phyloP scores from a whole-genome alignment of 2,329 filamentous ascomycete species.

The Alternaria alternata region DNA sequence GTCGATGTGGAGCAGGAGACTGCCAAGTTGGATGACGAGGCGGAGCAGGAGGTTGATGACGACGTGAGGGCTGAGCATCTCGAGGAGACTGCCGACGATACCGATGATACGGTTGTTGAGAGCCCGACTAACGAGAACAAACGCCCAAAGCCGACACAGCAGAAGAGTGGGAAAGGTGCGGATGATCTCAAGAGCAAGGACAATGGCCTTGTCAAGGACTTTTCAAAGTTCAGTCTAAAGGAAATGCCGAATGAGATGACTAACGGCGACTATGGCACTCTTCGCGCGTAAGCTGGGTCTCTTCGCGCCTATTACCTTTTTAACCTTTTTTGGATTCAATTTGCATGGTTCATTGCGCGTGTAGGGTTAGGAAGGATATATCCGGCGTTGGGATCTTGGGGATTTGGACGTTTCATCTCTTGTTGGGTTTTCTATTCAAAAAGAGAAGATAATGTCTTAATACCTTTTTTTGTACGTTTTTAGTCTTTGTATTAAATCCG shows the following conservation, averaged over 20 bases:
- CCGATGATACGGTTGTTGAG: slow-evolving; percentile 39
- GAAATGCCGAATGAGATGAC: slow-evolving; percentile 43
- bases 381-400: not conserved
- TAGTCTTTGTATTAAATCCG: not conserved
- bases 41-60: slow-evolving; percentile 37
- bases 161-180: slow-evolving; percentile 1
- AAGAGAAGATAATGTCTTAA: slow-evolving; percentile 4
- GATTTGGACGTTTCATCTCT: not conserved
- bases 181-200: slow-evolving; percentile 22
- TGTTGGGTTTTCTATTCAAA: slow-evolving; percentile 1
- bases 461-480: not conserved
- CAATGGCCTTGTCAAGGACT: slow-evolving; percentile 30
- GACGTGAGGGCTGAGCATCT: slow-evolving; percentile 40
- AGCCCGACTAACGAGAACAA: slow-evolving; percentile 19
- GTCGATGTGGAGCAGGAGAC: slow-evolving; percentile 49
- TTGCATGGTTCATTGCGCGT: slow-evolving; percentile 6
- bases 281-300: slow-evolving; percentile 13
- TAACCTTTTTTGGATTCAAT: slow-evolving; percentile 10
- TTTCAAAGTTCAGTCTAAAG: slow-evolving; percentile 38
- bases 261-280: slow-evolving; percentile 41
- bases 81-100: slow-evolving; percentile 23
- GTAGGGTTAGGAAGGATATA: not conserved
- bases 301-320: not conserved
- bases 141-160: slow-evolving; percentile 4
- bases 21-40: slow-evolving; percentile 45